Percentiles rank a stretch among this genome's conserved stretches.
phyloP scores from a whole-genome alignment of 1,139 yeast genomes.

The Yamadazyma oceani region DNA sequence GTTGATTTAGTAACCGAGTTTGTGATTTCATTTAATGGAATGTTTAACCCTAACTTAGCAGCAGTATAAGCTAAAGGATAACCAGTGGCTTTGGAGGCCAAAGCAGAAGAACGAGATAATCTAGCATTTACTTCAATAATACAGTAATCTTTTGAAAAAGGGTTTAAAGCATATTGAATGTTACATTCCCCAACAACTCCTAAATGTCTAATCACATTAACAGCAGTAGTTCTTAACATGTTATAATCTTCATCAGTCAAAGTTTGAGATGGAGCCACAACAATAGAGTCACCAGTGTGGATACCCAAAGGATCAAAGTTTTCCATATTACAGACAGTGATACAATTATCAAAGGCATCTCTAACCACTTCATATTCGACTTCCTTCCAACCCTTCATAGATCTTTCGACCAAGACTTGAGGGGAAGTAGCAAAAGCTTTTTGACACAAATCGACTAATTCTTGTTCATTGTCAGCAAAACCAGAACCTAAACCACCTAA shows the following conservation, averaged over 20 bases:
- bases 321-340: constrained; percentile 99
- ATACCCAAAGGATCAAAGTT: constrained; percentile 98
- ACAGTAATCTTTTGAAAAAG: constrained; percentile 91
- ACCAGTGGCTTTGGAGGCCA: constrained; percentile 98
- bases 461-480: constrained; percentile 87
- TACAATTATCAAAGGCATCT: constrained; percentile 96
- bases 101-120: constrained; percentile 94
- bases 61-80: constrained; percentile 98
- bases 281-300: constrained; percentile 99
- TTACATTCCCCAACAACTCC: constrained; percentile 99
- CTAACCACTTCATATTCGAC: constrained; percentile 98
- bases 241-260: constrained; percentile 96
- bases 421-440: constrained; percentile 96
- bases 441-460: constrained; percentile 80
- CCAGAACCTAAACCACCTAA: constrained; percentile 99
- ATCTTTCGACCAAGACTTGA: constrained; percentile 90
- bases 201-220: constrained; percentile 92
- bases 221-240: constrained; percentile 97
- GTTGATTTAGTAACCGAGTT: constrained; percentile 95
- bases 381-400: constrained; percentile 99
- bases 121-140: constrained; percentile 98
- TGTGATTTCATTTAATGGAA: constrained; percentile 87
- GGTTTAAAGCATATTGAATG: constrained; percentile 95
- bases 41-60: constrained; percentile 93
- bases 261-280: constrained; percentile 98